These are phyloP conservation scores for Pilaira anomala DNA, from an alignment of 192 early-diverging fungal species.

Conservation along the genomic window DNA sequence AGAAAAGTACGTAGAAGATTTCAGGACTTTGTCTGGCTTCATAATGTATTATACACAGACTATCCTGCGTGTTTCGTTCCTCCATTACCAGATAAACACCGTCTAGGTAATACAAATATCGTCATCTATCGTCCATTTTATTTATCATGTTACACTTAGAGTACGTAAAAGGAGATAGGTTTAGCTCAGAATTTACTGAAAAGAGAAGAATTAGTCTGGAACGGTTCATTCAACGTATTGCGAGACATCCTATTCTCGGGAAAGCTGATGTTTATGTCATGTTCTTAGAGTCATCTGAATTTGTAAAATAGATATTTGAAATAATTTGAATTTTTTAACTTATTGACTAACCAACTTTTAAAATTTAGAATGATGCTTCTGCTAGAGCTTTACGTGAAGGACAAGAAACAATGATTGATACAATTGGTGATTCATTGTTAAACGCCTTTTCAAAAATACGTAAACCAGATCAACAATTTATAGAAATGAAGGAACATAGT, in stretches of 20 bases:
- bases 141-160: conserved; percentile 44
- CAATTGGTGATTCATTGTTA: conserved; percentile 78
- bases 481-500: conserved; percentile 76
- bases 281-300: conserved; percentile 85
- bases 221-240: conserved; percentile 77
- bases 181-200: conserved; percentile 87
- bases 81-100: conserved; percentile 90
- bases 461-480: conserved; percentile 81
- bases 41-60: conserved; percentile 68
- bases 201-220: conserved; percentile 76
- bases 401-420: conserved; percentile 71
- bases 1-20: conserved; percentile 81
- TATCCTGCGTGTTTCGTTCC: conserved; percentile 83
- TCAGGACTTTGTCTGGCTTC: conserved; percentile 93
- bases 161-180: conserved; percentile 94
- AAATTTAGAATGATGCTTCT: conserved; percentile 32
- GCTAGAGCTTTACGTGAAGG: conserved; percentile 32
- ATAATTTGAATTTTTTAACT: background rate
- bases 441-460: conserved; percentile 94
- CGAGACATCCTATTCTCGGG: conserved; percentile 80
- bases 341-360: background rate
- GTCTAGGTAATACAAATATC: conserved; percentile 58
- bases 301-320: conserved; percentile 31
- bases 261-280: conserved; percentile 63
- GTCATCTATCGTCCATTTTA: background rate